Conservation (phyloP, 1,284 basidiomycete genomes). For the Calocybe gambosa region DNA sequence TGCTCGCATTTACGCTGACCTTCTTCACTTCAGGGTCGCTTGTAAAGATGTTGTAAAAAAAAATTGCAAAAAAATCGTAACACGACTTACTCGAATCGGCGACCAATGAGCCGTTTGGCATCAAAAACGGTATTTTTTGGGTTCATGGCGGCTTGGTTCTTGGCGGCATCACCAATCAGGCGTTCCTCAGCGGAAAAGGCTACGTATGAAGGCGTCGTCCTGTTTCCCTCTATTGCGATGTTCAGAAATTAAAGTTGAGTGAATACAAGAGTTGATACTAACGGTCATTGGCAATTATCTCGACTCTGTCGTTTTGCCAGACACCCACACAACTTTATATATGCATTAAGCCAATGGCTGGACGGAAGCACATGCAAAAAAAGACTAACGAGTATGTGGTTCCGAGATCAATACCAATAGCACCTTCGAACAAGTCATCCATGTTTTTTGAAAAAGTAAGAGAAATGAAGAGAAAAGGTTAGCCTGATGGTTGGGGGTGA, state of each 20-base stretch:
- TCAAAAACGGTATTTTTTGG: conserved; percentile 95
- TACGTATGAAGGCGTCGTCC: conserved; percentile 98
- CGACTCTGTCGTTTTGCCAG: conserved; percentile 98
- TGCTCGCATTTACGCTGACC: conserved; percentile 25
- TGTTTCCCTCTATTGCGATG: conserved; percentile 79
- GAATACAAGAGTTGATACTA: conserved; percentile 26
- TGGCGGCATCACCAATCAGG: conserved; percentile 98
- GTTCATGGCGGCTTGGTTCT: conserved; percentile 97
- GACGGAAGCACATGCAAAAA: conserved; percentile 15
- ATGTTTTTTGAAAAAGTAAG: conserved; percentile 49
- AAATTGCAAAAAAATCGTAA: neutral
- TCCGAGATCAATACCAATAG: conserved; percentile 91
- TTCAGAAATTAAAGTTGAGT: neutral
- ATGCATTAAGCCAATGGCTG: conserved; percentile 14
- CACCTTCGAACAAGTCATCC: conserved; percentile 94
- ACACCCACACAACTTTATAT: conserved; percentile 82
- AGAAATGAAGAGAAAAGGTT: conserved; percentile 20
- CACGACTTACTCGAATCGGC: conserved; percentile 78
- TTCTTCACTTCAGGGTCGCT: conserved; percentile 86
- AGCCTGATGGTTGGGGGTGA: conserved; percentile 27
- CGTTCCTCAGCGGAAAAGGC: conserved; percentile 97
- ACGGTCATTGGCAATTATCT: conserved; percentile 98
- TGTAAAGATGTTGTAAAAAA: conserved; percentile 14
- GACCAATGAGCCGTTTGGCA: conserved; percentile 96
- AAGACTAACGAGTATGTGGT: conserved; percentile 81